Conservation (phyloP, 1,284 basidiomycete species). For the Lignosus rhinocerotis region DNA sequence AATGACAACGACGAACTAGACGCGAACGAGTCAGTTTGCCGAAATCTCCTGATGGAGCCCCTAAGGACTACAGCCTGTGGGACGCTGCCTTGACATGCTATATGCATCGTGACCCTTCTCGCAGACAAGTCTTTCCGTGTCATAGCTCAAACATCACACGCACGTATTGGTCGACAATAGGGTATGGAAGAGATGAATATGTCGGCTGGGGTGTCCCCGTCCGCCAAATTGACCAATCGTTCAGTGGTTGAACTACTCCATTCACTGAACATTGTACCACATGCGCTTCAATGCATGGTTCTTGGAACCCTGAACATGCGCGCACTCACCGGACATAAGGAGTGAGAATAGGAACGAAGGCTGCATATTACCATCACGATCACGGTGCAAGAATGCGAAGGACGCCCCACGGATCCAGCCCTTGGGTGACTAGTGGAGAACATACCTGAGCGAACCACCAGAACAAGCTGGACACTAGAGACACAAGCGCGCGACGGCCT, state of each 20-base stretch:
- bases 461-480: slow-evolving; percentile 51
- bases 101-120: not conserved
- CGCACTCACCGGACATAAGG: not conserved
- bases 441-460: slow-evolving; percentile 63
- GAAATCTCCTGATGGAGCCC: not conserved
- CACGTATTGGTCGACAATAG: not conserved
- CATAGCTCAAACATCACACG: not conserved
- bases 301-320: not conserved
- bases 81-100: not conserved
- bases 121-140: too few relatives aligned
- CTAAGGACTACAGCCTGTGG: not conserved
- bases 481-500: slow-evolving; percentile 57
- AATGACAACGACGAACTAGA: slow-evolving; percentile 45
- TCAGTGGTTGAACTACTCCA: too few relatives aligned
- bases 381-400: not conserved
- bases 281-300: not conserved
- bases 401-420: not conserved
- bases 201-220: not conserved
- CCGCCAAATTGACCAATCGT: not conserved
- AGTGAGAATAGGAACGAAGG: not conserved
- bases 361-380: not conserved
- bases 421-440: slow-evolving; percentile 2
- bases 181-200: too few relatives aligned
- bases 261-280: not conserved
- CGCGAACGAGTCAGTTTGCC: not conserved